Evolutionary conservation across 257 asterid species (phyloP), one percentile per base, ranked within the genome.

Genomic region (Striga asiatica): DNA sequence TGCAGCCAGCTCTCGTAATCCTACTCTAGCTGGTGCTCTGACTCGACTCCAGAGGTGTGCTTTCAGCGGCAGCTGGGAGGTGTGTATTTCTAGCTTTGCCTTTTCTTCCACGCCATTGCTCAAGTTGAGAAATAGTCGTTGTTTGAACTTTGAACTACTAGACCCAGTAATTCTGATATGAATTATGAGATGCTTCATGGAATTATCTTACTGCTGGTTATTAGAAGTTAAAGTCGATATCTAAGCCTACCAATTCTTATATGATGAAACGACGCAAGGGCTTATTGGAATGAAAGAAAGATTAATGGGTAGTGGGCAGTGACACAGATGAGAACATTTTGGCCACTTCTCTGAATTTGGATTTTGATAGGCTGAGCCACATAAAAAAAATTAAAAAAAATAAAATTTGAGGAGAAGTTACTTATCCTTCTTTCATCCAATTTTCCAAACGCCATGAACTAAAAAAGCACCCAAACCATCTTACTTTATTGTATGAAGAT

Each of bases 1-100:
- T 76, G 98, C 98, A 71, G 98, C 98, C 55, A 92, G 98, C 78
- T 92, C 98, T 59, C 98, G 98, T 24, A 92, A 92, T 68, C 98
- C 98, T 54, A 92, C 98, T 27, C 87, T 92, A 50, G 86, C 93
- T 62, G 95, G 97, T 57, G 98, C 98, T 73, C 74, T 92, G 63
- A 92, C 98, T 70, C 89, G 98, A 58, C 98, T 92, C 54, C 98
- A 92, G 65, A 80, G 97, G 66, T 84, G 97, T 73, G 98, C 98
- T 67, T 84, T 88, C 74, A 88, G 94, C 74, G 97, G 98, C 64
- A 82, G 97, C 81, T 92, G 98, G 98, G 97, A 92, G 97, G 98
- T 92, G 67, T 53, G 56, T 41, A 16, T 48, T 58, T 54, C 42
- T 42, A 38, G 52, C 58, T 57, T 62, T 52, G 43, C n/a, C 5